phyloP scores from a whole-genome alignment of 2,329 filamentous ascomycete species.

The Colletotrichum euphorbiae region DNA sequence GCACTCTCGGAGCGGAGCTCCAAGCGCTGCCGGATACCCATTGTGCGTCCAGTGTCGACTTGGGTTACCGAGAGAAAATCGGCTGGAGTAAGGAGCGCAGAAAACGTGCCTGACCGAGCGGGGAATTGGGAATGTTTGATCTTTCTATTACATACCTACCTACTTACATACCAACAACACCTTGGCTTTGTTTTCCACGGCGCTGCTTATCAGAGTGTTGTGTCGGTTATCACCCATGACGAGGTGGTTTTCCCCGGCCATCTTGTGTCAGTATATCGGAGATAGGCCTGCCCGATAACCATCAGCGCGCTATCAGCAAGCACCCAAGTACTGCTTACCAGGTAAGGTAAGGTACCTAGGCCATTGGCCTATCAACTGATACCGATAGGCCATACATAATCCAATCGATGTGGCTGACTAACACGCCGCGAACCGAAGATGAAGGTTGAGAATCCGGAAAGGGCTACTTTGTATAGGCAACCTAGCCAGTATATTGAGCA shows the following conservation, averaged over 20 bases:
- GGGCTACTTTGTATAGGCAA: too few relatives aligned
- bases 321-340: not conserved
- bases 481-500: too few relatives aligned
- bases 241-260: not conserved
- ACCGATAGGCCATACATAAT: too few relatives aligned
- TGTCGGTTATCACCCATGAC: not conserved
- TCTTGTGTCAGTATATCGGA: not conserved
- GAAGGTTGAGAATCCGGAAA: too few relatives aligned
- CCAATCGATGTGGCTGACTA: too few relatives aligned
- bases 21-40: slow-evolving; percentile 25
- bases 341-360: too few relatives aligned
- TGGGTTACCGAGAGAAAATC: not conserved
- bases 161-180: not conserved
- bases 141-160: not conserved
- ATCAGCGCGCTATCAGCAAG: slow-evolving; percentile 19
- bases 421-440: too few relatives aligned
- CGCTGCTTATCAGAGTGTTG: slow-evolving; percentile 11
- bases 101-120: not conserved
- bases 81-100: not conserved
- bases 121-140: not conserved
- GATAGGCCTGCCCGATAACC: slow-evolving; percentile 26
- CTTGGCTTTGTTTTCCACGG: not conserved
- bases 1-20: slow-evolving; percentile 32
- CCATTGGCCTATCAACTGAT: slow-evolving; percentile 5
- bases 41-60: slow-evolving; percentile 1